Evolutionary conservation across 768 basidiomycete genomes (phyloP).

Genomic region (Auricularia sp.): DNA sequence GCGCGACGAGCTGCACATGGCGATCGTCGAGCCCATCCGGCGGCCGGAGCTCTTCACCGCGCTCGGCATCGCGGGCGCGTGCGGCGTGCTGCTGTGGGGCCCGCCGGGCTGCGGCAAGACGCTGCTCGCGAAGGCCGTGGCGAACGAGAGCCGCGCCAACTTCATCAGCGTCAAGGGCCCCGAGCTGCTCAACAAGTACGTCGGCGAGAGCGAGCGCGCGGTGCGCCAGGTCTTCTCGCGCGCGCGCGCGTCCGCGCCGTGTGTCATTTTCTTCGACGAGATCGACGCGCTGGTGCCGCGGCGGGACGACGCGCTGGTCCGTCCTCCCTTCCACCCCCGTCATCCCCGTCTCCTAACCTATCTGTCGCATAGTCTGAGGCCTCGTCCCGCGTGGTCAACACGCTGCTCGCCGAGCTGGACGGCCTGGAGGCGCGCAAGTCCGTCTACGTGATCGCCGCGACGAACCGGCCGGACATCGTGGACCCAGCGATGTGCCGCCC

Average conservation of each 20-base stretch:
- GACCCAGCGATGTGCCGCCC: slow-evolving; percentile 98
- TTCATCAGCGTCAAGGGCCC: slow-evolving; percentile 99
- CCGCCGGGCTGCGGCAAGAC: slow-evolving; percentile 99
- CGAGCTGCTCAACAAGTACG: slow-evolving; percentile 97
- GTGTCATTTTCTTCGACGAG: slow-evolving; percentile 94
- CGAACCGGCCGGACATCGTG: slow-evolving; percentile 94
- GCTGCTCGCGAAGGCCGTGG: slow-evolving; percentile 93
- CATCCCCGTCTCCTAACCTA: neutral
- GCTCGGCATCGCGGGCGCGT: slow-evolving; percentile 85
- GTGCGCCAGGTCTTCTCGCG: slow-evolving; percentile 91
- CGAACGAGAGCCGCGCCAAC: slow-evolving; percentile 90
- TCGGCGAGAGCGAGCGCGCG: slow-evolving; percentile 93
- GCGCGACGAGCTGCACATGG: slow-evolving; percentile 92
- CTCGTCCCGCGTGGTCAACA: slow-evolving; percentile 88
- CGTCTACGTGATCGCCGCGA: slow-evolving; percentile 91
- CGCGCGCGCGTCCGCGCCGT: slow-evolving; percentile 87
- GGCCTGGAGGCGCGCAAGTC: slow-evolving; percentile 78
- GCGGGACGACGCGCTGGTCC: slow-evolving; percentile 78
- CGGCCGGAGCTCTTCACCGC: slow-evolving; percentile 80
- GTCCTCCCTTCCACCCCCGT: slow-evolving; percentile 16
- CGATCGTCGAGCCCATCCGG: slow-evolving; percentile 89
- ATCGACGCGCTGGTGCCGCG: slow-evolving; percentile 86
- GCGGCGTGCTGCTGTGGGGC: slow-evolving; percentile 96
- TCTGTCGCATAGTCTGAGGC: slow-evolving; percentile 63
- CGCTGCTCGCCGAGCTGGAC: slow-evolving; percentile 87